These are phyloP conservation scores for Mucuna pruriens DNA, from an alignment of 306 rosid species.

Conservation along the genomic window DNA sequence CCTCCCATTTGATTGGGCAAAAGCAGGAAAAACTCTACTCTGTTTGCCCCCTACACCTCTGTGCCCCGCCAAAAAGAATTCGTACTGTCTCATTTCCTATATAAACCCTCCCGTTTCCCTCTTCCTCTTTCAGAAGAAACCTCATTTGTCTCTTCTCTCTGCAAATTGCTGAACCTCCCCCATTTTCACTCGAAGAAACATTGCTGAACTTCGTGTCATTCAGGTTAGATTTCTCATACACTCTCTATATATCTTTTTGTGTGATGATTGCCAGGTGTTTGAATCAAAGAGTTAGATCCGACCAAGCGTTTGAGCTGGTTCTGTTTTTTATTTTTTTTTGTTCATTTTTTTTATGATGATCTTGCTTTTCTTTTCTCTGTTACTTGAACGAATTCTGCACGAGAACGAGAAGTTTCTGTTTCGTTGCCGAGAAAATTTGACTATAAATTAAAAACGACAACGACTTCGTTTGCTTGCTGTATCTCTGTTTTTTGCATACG, in stretches of 20 bases:
- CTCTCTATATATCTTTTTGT: not conserved
- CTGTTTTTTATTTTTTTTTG: not conserved
- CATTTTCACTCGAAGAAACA: not conserved
- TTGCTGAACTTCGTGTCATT: not conserved
- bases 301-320: constrained; percentile 6
- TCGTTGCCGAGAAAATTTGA: too few species aligned
- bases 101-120: constrained; percentile 32
- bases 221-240: constrained; percentile 34
- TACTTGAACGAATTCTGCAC: not conserved
- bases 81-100: constrained; percentile 33
- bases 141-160: not conserved
- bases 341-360: not conserved
- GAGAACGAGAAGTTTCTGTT: too few species aligned
- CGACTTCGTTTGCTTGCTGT: constrained; percentile 8
- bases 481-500: constrained; percentile 14
- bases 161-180: not conserved
- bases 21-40: constrained; percentile 19
- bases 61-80: constrained; percentile 57
- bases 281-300: constrained; percentile 36
- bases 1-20: constrained; percentile 80
- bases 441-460: too few species aligned
- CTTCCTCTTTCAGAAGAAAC: constrained; percentile 9
- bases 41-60: not conserved
- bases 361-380: not conserved
- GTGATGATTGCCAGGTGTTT: not conserved